Base-by-base conservation (phyloP, 257 asterid genomes). In the Lycium barbarum region DNA sequence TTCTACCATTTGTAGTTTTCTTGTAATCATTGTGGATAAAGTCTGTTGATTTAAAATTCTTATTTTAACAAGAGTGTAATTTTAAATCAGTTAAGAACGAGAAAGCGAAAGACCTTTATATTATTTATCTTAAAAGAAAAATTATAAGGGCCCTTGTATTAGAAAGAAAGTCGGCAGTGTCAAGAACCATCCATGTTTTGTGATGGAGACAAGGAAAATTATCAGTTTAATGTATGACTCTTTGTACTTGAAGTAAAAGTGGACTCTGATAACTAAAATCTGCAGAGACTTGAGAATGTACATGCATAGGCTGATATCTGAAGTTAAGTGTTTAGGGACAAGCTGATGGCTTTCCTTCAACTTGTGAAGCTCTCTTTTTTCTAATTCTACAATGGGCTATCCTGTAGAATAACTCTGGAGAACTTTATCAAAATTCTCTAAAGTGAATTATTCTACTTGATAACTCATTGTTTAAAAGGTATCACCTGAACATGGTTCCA, bases 1-100 rank as follows among this genome's bases (percentile, higher is more conserved):
- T 53, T 53, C 49, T 53, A 7, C 17, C 1, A 3, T 38, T 36
- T 38, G 78, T 68, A 0, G 82, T 33, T 76, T 0, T 54, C 82
- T 53, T 78, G 81, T 49, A 49, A 74, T 49, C 81, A 12, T 74
- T 22, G 45, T 74, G 62, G 43, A 49, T 74, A 49, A 22, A 22
- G 59, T 74, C 59, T 49, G 43, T 20, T 49, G 81, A 12, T 74
- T 22, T 11, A 12, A 74, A 74, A 6, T 20, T 74, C 43, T 45
- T 74, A 74, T 49, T 73, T 6, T 43, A 72, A 43, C 36, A 18
- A 1, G 1, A 72, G 57, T 72, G 80, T 43, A 43, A 22, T 1
- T 71, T 71, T 18, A 43, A 47, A 74, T 49, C 36, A 10, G 43
- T 73, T 45, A 36, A 20, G 80, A 45, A 73, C 59, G 10, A 73